Conservation (phyloP, 2,329 filamentous ascomycete species). For the Chrysoporthe cubensis region DNA sequence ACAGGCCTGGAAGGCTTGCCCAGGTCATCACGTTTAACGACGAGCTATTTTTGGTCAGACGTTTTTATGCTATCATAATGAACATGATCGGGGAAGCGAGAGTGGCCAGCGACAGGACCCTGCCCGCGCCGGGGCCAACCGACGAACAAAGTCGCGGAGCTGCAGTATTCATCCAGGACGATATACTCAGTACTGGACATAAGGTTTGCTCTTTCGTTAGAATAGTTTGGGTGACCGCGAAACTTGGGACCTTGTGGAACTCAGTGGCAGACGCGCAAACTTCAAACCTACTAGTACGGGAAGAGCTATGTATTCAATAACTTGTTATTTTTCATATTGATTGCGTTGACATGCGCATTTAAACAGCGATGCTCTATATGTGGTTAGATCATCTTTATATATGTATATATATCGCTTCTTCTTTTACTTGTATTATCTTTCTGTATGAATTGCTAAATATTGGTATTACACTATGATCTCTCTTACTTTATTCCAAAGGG, state of each 20-base stretch:
- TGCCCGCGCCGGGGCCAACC: neutral
- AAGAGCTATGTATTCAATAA: neutral
- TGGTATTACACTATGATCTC: too few relatives aligned
- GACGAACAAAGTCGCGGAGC: neutral
- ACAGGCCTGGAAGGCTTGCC: too few relatives aligned
- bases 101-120: too few relatives aligned
- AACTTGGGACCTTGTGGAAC: neutral
- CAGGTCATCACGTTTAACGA: too few relatives aligned
- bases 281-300: neutral
- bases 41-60: too few relatives aligned
- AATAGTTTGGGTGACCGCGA: neutral
- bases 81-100: too few relatives aligned
- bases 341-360: neutral
- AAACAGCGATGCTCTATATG: neutral
- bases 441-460: too few relatives aligned
- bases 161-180: neutral
- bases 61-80: too few relatives aligned
- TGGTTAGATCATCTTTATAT: too few relatives aligned
- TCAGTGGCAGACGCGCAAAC: neutral
- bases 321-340: neutral
- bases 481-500: too few relatives aligned
- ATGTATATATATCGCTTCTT: too few relatives aligned
- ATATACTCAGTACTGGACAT: neutral
- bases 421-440: too few relatives aligned
- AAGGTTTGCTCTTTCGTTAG: neutral